Evolutionary conservation across 495 filamentous ascomycete genomes (phyloP), one percentile per base, ranked within the genome.

Genomic region (Pyrenopolyporus hunteri): DNA sequence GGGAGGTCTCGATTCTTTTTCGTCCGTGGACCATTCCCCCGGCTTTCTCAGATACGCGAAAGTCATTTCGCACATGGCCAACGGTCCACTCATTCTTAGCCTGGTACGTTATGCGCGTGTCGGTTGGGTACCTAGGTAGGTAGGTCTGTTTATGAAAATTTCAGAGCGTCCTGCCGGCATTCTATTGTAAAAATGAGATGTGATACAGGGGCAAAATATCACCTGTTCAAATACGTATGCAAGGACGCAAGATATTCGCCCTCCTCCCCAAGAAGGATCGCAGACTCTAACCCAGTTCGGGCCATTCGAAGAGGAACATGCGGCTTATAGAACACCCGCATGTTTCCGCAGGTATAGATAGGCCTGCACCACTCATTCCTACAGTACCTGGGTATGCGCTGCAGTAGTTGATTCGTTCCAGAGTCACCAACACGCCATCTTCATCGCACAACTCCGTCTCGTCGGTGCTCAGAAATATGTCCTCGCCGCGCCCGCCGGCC

Each of bases 41-140:
- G 61, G 63, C 33, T 66, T 66, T 28, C 23, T 26, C 11, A 66
- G 63, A 66, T 66, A 66, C 51, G 63, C 63, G 57, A 66, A n/a
- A 40, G 33, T 11, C 33, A 0, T 14, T 56, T 29, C 28, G 10
- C 22, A 43, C 51, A 48, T 52, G 26, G 14, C 22, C 6, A 23
- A 45, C 47, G 61, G 36, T 59, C 61, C 60, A 58, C 54, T 5
- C 31, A n/a, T 40, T 42, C 54, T 45, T 64, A 58, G 42, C 35
- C 33, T 64, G 46, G 37, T 39, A 55, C 32, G n/a, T 25, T 19
- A 44, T 29, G 44, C 42, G 37, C 17, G 19, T 42, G 11, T 23
- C 9, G n/a, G 36, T 5, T 19, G 4, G 14, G 19, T 20, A 40
- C 16, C 16, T 16, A 35, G 32, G 32, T 14, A 35, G 32, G n/a